phyloP scores from a whole-genome alignment of 2,329 filamentous ascomycete species.

The Claviceps sp. region DNA sequence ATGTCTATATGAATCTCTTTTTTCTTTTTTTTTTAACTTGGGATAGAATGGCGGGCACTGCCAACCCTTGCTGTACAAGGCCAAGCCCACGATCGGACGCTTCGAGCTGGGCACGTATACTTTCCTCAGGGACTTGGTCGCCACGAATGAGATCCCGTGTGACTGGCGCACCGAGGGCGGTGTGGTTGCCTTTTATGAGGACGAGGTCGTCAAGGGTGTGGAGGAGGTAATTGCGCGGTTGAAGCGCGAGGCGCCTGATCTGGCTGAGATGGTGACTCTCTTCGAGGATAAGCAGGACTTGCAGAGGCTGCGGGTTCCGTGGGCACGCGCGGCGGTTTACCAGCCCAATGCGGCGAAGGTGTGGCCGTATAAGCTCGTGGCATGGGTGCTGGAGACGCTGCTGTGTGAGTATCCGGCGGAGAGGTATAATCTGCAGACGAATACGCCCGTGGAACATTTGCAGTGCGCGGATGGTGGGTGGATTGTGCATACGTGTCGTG shows the following conservation, averaged over 20 bases:
- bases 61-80: constrained; percentile 54
- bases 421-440: constrained; percentile 60
- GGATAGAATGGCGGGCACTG: constrained; percentile 59
- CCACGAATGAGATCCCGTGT: constrained; percentile 46
- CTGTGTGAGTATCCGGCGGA: constrained; percentile 23
- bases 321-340: constrained; percentile 49
- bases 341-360: constrained; percentile 53
- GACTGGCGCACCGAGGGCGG: constrained; percentile 53
- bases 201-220: constrained; percentile 39
- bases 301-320: constrained; percentile 37
- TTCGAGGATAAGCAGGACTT: constrained; percentile 28
- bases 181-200: constrained; percentile 49
- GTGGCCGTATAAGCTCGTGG: constrained; percentile 78
- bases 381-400: constrained; percentile 53
- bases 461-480: constrained; percentile 30
- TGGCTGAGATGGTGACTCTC: constrained; percentile 35
- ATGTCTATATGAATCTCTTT: not conserved
- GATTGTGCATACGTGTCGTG: constrained; percentile 54
- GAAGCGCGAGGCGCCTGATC: constrained; percentile 35
- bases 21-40: not conserved
- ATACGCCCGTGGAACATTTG: constrained; percentile 47
- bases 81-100: constrained; percentile 44
- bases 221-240: constrained; percentile 37
- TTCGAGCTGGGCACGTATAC: constrained; percentile 62
- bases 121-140: constrained; percentile 44